Evolutionary conservation across 345 rosid species (phyloP), one percentile per base, ranked within the genome.

Genomic region (Anastatica hierochuntica): DNA sequence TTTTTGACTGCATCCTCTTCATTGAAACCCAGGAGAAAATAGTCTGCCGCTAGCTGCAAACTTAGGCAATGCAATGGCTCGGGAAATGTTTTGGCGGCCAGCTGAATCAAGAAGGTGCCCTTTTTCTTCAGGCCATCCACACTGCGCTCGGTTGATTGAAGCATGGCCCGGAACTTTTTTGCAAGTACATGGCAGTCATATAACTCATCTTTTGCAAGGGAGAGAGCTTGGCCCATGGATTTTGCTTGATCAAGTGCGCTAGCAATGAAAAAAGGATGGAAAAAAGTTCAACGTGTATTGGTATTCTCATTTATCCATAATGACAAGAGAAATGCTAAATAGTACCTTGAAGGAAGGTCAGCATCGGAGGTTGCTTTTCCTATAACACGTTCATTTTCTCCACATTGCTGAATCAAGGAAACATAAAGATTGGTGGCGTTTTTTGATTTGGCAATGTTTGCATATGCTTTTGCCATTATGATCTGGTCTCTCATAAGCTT

Each of bases 401-500:
- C 64, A 26, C 69, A 65, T 43, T 74, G 77, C 65, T 80, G 70
- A 72, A 77, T 69, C 65, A 85, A 82, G 59, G 83, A 77, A 52
- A 60, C 54, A 37, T 78, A 85, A 27, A 88, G 83, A 37, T 26
- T 53, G 53, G 58, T 75, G 43, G 80, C 76, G 53, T 83, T 80
- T 63, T 74, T 78, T 10, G 88, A 74, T 69, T 75, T 83, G 66
- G 97, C 97, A 52, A 88, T 75, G 53, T 83, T 77, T 57, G 97
- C 88, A 78, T 92, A 88, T 38, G 88, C 94, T 74, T 85, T 88
- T 15, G 90, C 94, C 97, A 88, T 81, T 55, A 88, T 85, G 63
- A 88, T 77, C 79, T 92, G 99, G 78, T 92, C 97, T 26, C 90
- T 78, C 87, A 88, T 88, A 56, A 92, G 90, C 64, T 80, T 88